Conservation (phyloP, 1,284 basidiomycete species). For the Trichosporon ovoides region DNA sequence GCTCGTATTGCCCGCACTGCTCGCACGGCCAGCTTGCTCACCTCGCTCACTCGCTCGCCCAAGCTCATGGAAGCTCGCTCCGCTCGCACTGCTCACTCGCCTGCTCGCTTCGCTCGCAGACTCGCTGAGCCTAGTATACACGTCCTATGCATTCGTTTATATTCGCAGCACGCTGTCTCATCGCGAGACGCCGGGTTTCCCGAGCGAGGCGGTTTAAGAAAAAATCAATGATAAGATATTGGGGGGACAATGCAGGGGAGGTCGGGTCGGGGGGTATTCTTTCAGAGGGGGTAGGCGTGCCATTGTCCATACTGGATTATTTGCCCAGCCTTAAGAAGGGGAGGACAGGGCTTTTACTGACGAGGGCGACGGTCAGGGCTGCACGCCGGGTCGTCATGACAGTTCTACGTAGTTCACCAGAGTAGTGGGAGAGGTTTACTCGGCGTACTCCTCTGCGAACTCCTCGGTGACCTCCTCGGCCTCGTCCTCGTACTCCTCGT, state of each 20-base stretch:
- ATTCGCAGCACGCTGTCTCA: conserved; percentile 46
- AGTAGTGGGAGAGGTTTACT: conserved; percentile 18
- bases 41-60: too few relatives aligned
- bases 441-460: conserved; percentile 39
- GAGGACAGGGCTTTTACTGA: not conserved
- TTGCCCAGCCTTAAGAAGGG: too few relatives aligned
- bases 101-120: too few relatives aligned
- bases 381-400: conserved; percentile 16
- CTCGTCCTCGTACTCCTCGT: conserved; percentile 51
- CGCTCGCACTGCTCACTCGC: too few relatives aligned
- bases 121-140: not conserved
- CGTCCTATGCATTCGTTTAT: not conserved
- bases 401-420: too few relatives aligned
- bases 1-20: too few relatives aligned
- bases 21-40: too few relatives aligned
- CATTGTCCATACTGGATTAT: not conserved
- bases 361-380: conserved; percentile 22
- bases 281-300: not conserved
- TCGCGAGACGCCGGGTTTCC: conserved; percentile 41
- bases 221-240: conserved; percentile 2
- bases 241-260: not conserved
- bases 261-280: not conserved
- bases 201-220: conserved; percentile 11
- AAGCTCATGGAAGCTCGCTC: too few relatives aligned
- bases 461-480: conserved; percentile 30